Base-by-base conservation (phyloP, 495 filamentous ascomycete genomes). In the Trichoderma asperelloides region DNA sequence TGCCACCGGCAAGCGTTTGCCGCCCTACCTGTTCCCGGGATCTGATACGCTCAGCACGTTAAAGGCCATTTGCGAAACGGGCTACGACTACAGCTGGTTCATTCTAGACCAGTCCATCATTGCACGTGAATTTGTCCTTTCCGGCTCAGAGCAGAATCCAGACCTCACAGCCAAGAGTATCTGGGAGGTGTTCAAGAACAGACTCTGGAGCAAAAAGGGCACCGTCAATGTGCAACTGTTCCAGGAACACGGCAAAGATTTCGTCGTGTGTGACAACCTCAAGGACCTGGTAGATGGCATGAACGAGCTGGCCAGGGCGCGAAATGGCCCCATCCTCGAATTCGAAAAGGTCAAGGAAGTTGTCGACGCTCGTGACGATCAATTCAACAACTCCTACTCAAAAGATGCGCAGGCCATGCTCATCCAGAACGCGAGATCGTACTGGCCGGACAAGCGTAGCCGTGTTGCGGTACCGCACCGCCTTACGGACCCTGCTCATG, bases 31-130 rank as follows among this genome's bases (percentile, higher is more conserved):
- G 2, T 83, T 72, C 69, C 82, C 82, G 3, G 82, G 82, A 0
- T 77, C 70, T 67, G 82, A 84, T 69, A 84, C 82, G 1, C 72
- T 84, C 11, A 78, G 77, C 0, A 84, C 82, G 30, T 78, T 84
- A 23, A 80, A 81, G 71, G 66, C 83, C 67, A 84, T 84, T 70
- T 83, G 81, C 73, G 70, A 71, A 66, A 83, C 82, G 0, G 82
- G 82, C 2, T 78, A 84, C 74, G 80, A 83, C 71, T 84, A 84
- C 74, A 79, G 76, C 13, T 84, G 82, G 82, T 84, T 84, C 70
- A 76, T 84, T 62, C 74, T 80, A n/a, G 75, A 81, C 73, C 79
- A 79, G 65, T 72, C 71, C 69, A 84, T 84, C 71, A 76, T 83
- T 64, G 78, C 79, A 39, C 75, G 79, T 41, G 82, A 84, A 71